Base-by-base conservation (phyloP, 805 yeast species). In the Wickerhamiella lipophila region DNA sequence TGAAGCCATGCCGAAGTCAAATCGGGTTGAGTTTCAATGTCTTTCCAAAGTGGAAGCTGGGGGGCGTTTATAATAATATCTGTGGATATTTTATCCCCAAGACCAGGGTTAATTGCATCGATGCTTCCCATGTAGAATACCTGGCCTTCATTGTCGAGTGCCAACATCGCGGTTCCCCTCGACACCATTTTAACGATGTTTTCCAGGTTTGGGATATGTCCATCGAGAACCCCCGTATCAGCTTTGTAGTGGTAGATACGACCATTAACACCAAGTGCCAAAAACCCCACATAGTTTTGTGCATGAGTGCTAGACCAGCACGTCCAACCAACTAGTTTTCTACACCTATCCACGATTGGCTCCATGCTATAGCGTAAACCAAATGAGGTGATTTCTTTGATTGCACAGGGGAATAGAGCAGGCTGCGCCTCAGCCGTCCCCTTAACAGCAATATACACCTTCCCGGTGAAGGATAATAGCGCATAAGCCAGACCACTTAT, bases 131-230 rank as follows among this genome's bases (percentile, higher is more conserved):
- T 15, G 21, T 15, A 41, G 44, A 15, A 25, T 11, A 41, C 44
- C 34, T 26, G 30, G 21, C 44, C 44, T 8, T 41, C n/a, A 6
- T 41, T 23, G 19, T 41, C 44, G 34, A 41, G 44, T 18, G 34
- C 30, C 30, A 23, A 7, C 30, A 41, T 18, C 3, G 44, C 30
- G 9, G 16, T 13, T 11, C 22, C 22, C 8, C 22, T n/a, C 5
- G 44, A 23, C 11, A 15, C 22, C 12, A 41, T 22, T 15, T 41
- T 41, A 6, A 41, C 44, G 15, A 41, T 41, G 13, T 41, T 23
- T 16, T 41, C 22, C 3, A 41, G 44, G 13, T 22, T 22, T 5
- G 30, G 34, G 22, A 41, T n/a, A 8, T 9, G 19, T 11, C n/a
- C 22, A 12, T n/a, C 38, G 15, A 32, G 6, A 9, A 16, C 22